Evolutionary conservation across 257 asterid species (phyloP).

Genomic region (Asclepias syriaca): DNA sequence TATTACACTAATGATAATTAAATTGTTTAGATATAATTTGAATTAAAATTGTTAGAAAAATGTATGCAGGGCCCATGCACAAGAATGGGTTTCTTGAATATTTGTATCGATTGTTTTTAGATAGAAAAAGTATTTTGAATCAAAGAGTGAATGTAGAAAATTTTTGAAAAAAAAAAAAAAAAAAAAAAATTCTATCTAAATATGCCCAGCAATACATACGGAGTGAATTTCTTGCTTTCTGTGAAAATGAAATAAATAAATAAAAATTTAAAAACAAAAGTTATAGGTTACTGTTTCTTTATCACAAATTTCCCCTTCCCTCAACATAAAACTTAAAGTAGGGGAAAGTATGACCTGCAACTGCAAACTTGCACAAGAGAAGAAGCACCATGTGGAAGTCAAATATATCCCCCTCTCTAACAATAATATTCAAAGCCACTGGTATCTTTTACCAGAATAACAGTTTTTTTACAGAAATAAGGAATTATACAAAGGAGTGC

Average conservation of each 20-base stretch:
- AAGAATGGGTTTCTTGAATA: too few species aligned
- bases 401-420: neutral
- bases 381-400: neutral
- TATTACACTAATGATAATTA: too few species aligned
- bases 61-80: too few species aligned
- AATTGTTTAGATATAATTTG: too few species aligned
- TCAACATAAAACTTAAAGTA: neutral
- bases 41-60: too few species aligned
- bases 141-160: too few species aligned
- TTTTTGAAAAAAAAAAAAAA: neutral
- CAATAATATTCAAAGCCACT: neutral
- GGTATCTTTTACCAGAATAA: neutral
- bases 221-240: conserved; percentile 1
- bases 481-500: neutral
- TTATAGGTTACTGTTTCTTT: neutral
- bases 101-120: too few species aligned
- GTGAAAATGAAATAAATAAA: neutral
- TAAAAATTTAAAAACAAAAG: neutral
- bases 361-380: conserved; percentile 1
- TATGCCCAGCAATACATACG: neutral
- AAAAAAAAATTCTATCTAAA: too few species aligned
- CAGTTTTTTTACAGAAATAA: neutral
- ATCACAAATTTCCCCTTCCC: neutral
- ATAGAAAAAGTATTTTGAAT: too few species aligned
- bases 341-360: neutral